These are phyloP conservation scores for Neofusicoccum umdonicola DNA, from an alignment of 2,329 filamentous ascomycete species.

Conservation along the genomic window DNA sequence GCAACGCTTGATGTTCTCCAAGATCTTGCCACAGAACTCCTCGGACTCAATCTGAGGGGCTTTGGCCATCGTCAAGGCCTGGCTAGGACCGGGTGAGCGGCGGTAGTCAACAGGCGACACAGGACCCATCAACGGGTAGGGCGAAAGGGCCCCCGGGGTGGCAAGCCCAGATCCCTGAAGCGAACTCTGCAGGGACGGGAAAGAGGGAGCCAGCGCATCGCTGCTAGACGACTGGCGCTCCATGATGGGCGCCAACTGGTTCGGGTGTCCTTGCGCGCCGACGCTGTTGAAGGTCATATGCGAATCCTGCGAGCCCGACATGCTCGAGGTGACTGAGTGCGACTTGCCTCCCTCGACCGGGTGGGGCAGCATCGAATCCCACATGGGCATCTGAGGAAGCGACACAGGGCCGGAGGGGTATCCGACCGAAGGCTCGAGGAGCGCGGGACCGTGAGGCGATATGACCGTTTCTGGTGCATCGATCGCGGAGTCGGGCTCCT, in stretches of 20 bases:
- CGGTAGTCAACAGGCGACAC: slow-evolving; percentile 68
- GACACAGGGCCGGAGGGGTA: slow-evolving; percentile 75
- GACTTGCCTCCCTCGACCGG: slow-evolving; percentile 69
- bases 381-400: slow-evolving; percentile 75
- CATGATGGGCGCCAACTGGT: slow-evolving; percentile 67
- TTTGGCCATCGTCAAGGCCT: slow-evolving; percentile 62
- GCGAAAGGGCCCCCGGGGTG: slow-evolving; percentile 72
- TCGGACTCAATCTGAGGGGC: slow-evolving; percentile 81
- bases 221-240: slow-evolving; percentile 55
- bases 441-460: slow-evolving; percentile 66
- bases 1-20: slow-evolving; percentile 79
- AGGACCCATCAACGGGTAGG: slow-evolving; percentile 66
- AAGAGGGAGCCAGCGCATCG: slow-evolving; percentile 62
- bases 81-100: slow-evolving; percentile 66
- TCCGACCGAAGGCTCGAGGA: slow-evolving; percentile 74
- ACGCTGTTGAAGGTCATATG: slow-evolving; percentile 58
- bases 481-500: slow-evolving; percentile 57
- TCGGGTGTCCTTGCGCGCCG: slow-evolving; percentile 57
- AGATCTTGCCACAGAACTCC: slow-evolving; percentile 78
- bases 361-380: slow-evolving; percentile 83
- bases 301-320: slow-evolving; percentile 64
- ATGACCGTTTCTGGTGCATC: slow-evolving; percentile 64
- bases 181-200: slow-evolving; percentile 70
- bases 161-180: slow-evolving; percentile 66
- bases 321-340: slow-evolving; percentile 67